A percentile compares a stretch with the other conserved stretches of the same genome.
Conservation (phyloP, 2,329 filamentous ascomycete genomes). For the Curvularia lunata region DNA sequence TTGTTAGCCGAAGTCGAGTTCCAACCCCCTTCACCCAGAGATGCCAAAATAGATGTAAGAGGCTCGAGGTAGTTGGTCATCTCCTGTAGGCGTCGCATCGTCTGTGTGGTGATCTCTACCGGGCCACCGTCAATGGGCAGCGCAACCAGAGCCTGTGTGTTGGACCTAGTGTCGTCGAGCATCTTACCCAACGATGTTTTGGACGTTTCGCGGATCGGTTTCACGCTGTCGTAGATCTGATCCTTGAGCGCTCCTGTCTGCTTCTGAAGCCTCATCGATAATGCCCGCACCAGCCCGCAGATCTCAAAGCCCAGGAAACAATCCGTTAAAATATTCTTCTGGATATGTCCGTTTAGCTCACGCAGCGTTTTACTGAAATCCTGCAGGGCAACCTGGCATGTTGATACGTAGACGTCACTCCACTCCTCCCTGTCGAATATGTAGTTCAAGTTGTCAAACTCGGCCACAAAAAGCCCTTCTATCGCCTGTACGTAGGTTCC, state of each 20-base stretch:
- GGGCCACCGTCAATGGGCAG: conserved; percentile 81
- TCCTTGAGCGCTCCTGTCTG: conserved; percentile 86
- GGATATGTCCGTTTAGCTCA: conserved; percentile 89
- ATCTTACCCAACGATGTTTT: conserved; percentile 84
- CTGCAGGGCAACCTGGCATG: conserved; percentile 76
- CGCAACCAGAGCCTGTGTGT: conserved; percentile 67
- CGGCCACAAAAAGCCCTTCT: conserved; percentile 83
- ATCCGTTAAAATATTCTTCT: conserved; percentile 83
- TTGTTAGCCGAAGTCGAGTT: conserved; percentile 58
- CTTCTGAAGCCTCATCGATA: conserved; percentile 79
- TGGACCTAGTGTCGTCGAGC: conserved; percentile 80
- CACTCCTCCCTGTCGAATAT: conserved; percentile 88
- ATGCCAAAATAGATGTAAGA: conserved; percentile 87
- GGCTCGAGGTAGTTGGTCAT: conserved; percentile 88
- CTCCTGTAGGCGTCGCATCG: conserved; percentile 82
- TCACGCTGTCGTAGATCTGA: conserved; percentile 81
- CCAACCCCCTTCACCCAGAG: conserved; percentile 93
- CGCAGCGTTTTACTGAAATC: conserved; percentile 86
- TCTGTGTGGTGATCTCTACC: conserved; percentile 78
- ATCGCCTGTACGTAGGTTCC: conserved; percentile 86
- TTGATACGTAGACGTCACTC: conserved; percentile 77
- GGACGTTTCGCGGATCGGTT: conserved; percentile 89
- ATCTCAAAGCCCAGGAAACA: conserved; percentile 96
- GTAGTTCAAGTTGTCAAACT: conserved; percentile 88
- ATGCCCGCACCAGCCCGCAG: conserved; percentile 81